These are phyloP conservation scores for Extremus antarcticus DNA, from an alignment of 495 filamentous ascomycete species.

Conservation along the genomic window DNA sequence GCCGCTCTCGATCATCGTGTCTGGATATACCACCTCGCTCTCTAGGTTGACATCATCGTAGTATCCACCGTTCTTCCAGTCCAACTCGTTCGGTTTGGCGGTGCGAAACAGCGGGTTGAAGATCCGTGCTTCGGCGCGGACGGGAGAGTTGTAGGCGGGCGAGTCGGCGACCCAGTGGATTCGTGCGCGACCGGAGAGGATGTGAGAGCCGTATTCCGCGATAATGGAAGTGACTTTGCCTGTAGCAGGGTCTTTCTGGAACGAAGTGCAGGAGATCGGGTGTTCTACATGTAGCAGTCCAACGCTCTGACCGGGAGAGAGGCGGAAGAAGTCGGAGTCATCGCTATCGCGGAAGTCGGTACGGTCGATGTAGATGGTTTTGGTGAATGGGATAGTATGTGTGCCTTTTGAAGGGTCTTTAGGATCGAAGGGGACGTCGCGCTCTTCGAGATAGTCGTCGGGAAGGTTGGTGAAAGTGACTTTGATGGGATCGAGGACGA, in stretches of 20 bases:
- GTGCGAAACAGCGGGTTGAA: slow-evolving; percentile 80
- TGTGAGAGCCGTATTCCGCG: slow-evolving; percentile 36
- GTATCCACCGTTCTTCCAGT: slow-evolving; percentile 57
- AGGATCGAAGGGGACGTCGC: slow-evolving; percentile 61
- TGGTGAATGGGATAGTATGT: slow-evolving; percentile 64
- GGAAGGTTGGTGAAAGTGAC: slow-evolving; percentile 66
- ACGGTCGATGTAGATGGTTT: slow-evolving; percentile 82
- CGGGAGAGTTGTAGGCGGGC: slow-evolving; percentile 47
- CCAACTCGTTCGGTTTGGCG: slow-evolving; percentile 57
- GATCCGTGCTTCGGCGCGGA: slow-evolving; percentile 67
- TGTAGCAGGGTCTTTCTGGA: slow-evolving; percentile 55
- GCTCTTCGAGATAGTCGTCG: slow-evolving; percentile 48
- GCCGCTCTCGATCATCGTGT: slow-evolving; percentile 76
- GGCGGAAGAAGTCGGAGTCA: slow-evolving; percentile 79
- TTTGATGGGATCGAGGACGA: slow-evolving; percentile 61
- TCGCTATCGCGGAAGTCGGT: slow-evolving; percentile 79
- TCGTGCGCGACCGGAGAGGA: slow-evolving; percentile 58
- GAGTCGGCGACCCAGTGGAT: slow-evolving; percentile 79
- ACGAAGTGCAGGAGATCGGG: slow-evolving; percentile 70
- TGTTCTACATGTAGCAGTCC: slow-evolving; percentile 75
- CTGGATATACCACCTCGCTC: slow-evolving; percentile 62
- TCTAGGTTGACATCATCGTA: slow-evolving; percentile 76
- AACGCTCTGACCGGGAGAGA: slow-evolving; percentile 81
- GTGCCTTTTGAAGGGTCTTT: slow-evolving; percentile 48
- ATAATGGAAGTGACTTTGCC: slow-evolving; percentile 61